Evolutionary conservation across 371 early-diverging fungal genomes (phyloP).

Genomic region (Quaeritorhiza haematococci): DNA sequence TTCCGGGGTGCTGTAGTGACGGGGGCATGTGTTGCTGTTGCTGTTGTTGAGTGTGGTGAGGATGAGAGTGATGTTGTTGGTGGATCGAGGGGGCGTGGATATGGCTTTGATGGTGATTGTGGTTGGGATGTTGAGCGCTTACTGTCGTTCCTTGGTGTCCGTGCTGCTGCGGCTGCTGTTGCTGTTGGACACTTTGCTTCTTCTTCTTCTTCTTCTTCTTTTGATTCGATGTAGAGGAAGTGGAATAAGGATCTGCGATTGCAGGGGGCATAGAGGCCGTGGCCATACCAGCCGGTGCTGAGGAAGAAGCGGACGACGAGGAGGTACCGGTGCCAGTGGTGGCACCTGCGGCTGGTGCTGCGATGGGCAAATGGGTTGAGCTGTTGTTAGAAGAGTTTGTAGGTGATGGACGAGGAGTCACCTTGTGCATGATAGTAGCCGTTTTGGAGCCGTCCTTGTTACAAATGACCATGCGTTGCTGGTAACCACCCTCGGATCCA

Average conservation of each 20-base stretch:
- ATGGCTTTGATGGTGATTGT: too few species aligned
- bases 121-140: too few species aligned
- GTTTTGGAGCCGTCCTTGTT: conserved; percentile 29
- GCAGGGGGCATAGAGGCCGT: background rate
- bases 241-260: background rate
- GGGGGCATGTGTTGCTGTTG: background rate
- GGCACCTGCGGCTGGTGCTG: background rate
- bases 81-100: too few species aligned
- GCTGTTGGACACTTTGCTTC: background rate
- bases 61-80: background rate
- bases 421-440: conserved; percentile 27
- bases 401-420: too few species aligned
- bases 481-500: too few species aligned
- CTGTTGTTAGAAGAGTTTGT: too few species aligned
- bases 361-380: background rate
- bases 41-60: background rate
- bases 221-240: background rate
- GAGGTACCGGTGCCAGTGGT: too few species aligned
- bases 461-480: conserved; percentile 29
- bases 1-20: too few species aligned
- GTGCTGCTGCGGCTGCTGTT: background rate
- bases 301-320: background rate
- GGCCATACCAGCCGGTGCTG: background rate
- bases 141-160: too few species aligned
- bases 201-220: background rate